Conservation (phyloP, 2,329 filamentous ascomycete genomes). For the Gliomastix tumulicola region DNA sequence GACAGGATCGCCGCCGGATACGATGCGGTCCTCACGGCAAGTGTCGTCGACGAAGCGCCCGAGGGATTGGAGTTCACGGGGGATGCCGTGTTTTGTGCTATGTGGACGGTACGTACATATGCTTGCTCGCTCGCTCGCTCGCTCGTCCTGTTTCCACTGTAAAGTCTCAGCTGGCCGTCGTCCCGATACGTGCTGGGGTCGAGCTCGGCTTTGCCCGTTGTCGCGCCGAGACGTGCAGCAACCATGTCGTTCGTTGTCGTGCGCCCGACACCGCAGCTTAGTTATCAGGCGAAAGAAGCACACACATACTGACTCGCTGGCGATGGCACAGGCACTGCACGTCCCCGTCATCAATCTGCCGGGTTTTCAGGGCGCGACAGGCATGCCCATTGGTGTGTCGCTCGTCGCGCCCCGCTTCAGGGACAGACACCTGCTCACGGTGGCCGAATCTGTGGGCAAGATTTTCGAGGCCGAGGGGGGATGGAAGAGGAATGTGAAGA, state of each 20-base stretch:
- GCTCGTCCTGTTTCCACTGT: too few species aligned
- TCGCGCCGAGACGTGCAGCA: too few species aligned
- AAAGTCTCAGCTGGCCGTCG: too few species aligned
- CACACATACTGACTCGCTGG: too few species aligned
- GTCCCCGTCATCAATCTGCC: constrained; percentile 58
- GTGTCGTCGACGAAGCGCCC: constrained; percentile 53
- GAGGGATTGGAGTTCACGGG: constrained; percentile 45
- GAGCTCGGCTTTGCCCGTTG: too few species aligned
- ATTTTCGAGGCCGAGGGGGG: constrained; percentile 25
- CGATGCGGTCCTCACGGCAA: constrained; percentile 49
- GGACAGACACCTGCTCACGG: constrained; percentile 35
- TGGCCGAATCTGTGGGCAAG: constrained; percentile 26
- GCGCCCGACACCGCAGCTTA: too few species aligned
- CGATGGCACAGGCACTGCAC: constrained; percentile 38
- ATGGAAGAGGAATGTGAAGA: constrained; percentile 10
- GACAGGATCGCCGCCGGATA: constrained; percentile 46
- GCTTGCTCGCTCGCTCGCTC: too few species aligned
- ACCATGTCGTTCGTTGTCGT: too few species aligned
- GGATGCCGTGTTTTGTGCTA: constrained; percentile 39
- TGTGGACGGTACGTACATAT: constrained; percentile 42
- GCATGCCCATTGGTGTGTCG: constrained; percentile 53
- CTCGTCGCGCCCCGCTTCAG: constrained; percentile 39
- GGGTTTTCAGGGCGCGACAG: constrained; percentile 45
- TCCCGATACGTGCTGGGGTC: too few species aligned
- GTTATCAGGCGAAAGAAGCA: too few species aligned